Percentiles rank a stretch among this genome's conserved stretches.
phyloP scores from a whole-genome alignment of 129 eudicot species.

The Deinandra increscens region DNA sequence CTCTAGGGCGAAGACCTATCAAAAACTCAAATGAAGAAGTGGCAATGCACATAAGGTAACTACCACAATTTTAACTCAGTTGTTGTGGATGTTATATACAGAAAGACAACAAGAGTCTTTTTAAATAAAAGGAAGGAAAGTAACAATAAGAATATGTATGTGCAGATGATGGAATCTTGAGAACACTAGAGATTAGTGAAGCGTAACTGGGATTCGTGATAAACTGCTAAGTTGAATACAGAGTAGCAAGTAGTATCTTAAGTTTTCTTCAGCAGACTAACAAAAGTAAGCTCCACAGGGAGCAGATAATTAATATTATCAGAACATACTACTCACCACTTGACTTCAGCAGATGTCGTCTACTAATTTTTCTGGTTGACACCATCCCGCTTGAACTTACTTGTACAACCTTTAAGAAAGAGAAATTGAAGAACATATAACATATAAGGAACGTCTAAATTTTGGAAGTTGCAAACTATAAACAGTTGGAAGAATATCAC shows the following conservation, averaged over 20 bases:
- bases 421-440: slow-evolving; percentile 21
- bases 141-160: neutral
- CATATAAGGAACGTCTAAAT: neutral
- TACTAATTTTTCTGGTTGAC: slow-evolving; percentile 75
- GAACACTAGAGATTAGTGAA: neutral
- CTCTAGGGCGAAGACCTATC: slow-evolving; percentile 94
- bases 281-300: slow-evolving; percentile 12
- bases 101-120: slow-evolving; percentile 8
- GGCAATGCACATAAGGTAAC: slow-evolving; percentile 9
- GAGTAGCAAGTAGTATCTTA: no score
- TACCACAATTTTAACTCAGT: neutral
- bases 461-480: slow-evolving; percentile 12
- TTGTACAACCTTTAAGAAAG: slow-evolving; percentile 78
- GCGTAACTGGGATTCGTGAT: no score
- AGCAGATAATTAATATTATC: slow-evolving; percentile 1
- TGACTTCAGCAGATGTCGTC: slow-evolving; percentile 79
- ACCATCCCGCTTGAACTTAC: slow-evolving; percentile 76
- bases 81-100: neutral
- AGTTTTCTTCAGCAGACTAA: no score
- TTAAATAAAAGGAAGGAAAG: neutral
- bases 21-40: slow-evolving; percentile 14
- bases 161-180: slow-evolving; percentile 5
- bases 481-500: slow-evolving; percentile 1
- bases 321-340: slow-evolving; percentile 64
- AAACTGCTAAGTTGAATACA: no score